A percentile compares a stretch with the other conserved stretches of the same genome.
phyloP scores from a whole-genome alignment of 2,329 filamentous ascomycete species.

The Pyrenophora graminea region DNA sequence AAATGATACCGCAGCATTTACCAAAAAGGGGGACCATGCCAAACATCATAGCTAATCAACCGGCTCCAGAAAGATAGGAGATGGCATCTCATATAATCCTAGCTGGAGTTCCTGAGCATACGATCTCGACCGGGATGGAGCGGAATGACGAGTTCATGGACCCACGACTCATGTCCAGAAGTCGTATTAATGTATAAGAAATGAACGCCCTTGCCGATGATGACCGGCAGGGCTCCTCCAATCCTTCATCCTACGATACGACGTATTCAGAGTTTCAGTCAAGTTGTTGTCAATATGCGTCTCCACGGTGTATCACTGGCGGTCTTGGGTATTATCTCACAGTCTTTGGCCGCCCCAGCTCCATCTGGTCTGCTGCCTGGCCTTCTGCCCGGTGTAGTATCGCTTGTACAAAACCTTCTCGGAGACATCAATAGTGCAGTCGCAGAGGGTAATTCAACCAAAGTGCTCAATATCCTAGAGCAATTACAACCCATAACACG shows the following conservation, averaged over 20 bases:
- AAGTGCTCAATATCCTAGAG: conserved; percentile 18
- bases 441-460: conserved; percentile 14
- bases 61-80: no score
- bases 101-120: no score
- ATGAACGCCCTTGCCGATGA: background rate
- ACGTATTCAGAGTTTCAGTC: background rate
- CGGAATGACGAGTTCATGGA: background rate
- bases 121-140: no score
- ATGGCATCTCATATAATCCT: no score
- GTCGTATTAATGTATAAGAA: conserved; percentile 1
- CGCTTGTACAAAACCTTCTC: conserved; percentile 15
- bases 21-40: no score
- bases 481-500: conserved; percentile 19
- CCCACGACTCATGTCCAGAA: conserved; percentile 4
- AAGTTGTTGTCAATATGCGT: conserved; percentile 13
- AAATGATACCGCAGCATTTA: no score
- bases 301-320: conserved; percentile 10
- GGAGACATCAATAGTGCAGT: conserved; percentile 19
- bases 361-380: background rate
- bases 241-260: background rate
- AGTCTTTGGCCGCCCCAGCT: conserved; percentile 10
- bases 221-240: background rate
- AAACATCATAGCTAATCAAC: no score
- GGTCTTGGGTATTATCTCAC: conserved; percentile 16
- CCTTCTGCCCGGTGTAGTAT: conserved; percentile 11